Conservation (phyloP, 1,284 basidiomycete genomes). For the Trichosporon coremiiforme region DNA sequence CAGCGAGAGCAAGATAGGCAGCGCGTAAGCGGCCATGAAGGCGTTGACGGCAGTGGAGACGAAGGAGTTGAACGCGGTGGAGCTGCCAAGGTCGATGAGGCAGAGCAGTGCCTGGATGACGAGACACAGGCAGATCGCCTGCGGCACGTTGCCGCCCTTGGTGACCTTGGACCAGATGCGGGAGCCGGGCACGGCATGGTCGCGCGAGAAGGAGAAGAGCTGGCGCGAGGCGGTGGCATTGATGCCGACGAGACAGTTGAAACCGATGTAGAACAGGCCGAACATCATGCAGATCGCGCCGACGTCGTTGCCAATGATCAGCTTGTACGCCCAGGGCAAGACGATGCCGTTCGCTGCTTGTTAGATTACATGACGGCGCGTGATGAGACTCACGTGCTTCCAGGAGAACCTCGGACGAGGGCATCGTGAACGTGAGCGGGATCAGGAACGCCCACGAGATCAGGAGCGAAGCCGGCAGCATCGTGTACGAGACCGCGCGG, state of each 20-base stretch:
- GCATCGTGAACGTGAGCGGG: constrained; percentile 31
- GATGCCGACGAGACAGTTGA: constrained; percentile 33
- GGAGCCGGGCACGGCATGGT: constrained; percentile 32
- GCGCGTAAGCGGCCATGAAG: constrained; percentile 28
- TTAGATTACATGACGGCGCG: not conserved
- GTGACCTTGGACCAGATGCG: constrained; percentile 28
- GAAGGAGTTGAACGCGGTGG: constrained; percentile 34
- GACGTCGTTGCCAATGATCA: constrained; percentile 27
- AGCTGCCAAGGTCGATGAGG: constrained; percentile 32
- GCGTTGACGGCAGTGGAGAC: constrained; percentile 30
- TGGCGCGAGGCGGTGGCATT: constrained; percentile 29
- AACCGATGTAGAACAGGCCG: constrained; percentile 27
- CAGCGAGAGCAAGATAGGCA: constrained; percentile 28
- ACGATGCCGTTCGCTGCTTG: constrained; percentile 25
- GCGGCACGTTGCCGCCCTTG: constrained; percentile 28
- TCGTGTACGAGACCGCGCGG: constrained; percentile 26
- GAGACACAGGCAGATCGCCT: constrained; percentile 27
- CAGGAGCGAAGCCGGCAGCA: constrained; percentile 27
- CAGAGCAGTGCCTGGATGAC: constrained; percentile 30
- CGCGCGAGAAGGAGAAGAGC: constrained; percentile 32
- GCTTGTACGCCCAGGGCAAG: constrained; percentile 28
- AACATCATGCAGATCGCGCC: constrained; percentile 29
- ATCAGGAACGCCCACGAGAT: constrained; percentile 28
- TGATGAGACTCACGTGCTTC: constrained; percentile 28
- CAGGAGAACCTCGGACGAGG: constrained; percentile 26